Conservation (phyloP, 495 filamentous ascomycete species). For the Talaromyces liani region DNA sequence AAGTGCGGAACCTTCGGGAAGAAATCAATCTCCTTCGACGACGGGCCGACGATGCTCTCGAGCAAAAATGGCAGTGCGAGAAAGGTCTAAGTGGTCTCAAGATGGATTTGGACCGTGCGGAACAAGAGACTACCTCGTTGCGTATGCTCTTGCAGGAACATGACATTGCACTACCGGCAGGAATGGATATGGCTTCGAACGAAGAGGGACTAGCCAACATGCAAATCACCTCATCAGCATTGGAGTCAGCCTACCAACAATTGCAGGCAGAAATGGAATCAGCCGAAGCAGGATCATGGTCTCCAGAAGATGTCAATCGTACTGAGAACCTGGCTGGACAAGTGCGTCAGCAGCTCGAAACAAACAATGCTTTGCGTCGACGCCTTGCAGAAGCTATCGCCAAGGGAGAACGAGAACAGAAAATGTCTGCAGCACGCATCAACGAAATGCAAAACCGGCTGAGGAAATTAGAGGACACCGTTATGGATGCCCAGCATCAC, state of each 20-base stretch:
- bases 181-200: constrained; percentile 22
- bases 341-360: constrained; percentile 68
- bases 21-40: constrained; percentile 81
- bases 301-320: constrained; percentile 58
- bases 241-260: constrained; percentile 72
- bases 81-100: constrained; percentile 87
- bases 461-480: constrained; percentile 72
- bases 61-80: constrained; percentile 94
- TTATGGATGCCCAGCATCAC: constrained; percentile 74
- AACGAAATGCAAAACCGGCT: constrained; percentile 73
- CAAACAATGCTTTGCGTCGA: constrained; percentile 64
- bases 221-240: constrained; percentile 59
- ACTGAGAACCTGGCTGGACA: constrained; percentile 70
- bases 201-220: constrained; percentile 41
- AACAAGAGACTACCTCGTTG: constrained; percentile 81
- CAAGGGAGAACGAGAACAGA: constrained; percentile 81
- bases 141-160: constrained; percentile 77
- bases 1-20: constrained; percentile 68
- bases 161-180: constrained; percentile 63
- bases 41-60: constrained; percentile 90
- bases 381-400: constrained; percentile 81
- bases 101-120: constrained; percentile 94
- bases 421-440: constrained; percentile 69
- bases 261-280: constrained; percentile 73
- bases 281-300: constrained; percentile 54